These are phyloP conservation scores for Myriangium duriaei DNA, from an alignment of 2,329 filamentous ascomycete species.

Conservation along the genomic window DNA sequence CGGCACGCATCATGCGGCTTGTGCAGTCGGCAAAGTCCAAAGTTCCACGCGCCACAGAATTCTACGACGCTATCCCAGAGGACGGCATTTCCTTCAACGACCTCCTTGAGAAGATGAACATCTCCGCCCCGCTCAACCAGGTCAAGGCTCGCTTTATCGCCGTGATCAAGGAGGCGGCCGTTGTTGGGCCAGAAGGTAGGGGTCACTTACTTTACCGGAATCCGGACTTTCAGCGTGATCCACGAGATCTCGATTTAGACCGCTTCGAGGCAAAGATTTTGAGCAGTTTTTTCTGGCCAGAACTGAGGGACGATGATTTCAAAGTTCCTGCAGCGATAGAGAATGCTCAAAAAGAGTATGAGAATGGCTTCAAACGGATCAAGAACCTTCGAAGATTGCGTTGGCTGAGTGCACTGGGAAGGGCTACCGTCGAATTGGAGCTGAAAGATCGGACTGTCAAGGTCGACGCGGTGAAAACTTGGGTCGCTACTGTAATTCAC, in stretches of 20 bases:
- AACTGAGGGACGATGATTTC: slow-evolving; percentile 59
- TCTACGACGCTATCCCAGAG: slow-evolving; percentile 23
- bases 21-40: slow-evolving; percentile 20
- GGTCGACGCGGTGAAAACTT: slow-evolving; percentile 61
- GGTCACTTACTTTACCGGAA: slow-evolving; percentile 2
- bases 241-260: background rate
- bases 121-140: slow-evolving; percentile 1
- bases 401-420: slow-evolving; percentile 75
- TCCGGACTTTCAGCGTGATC: slow-evolving; percentile 1
- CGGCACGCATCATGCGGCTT: slow-evolving; percentile 46
- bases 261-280: slow-evolving; percentile 78
- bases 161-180: slow-evolving; percentile 8
- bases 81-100: slow-evolving; percentile 24
- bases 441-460: slow-evolving; percentile 65
- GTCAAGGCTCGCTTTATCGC: slow-evolving; percentile 4
- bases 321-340: slow-evolving; percentile 46
- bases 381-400: slow-evolving; percentile 77
- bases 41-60: slow-evolving; percentile 19
- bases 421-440: slow-evolving; percentile 68
- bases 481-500: slow-evolving; percentile 78
- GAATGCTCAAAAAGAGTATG: slow-evolving; percentile 57
- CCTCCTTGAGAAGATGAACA: slow-evolving; percentile 12
- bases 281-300: slow-evolving; percentile 88
- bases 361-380: slow-evolving; percentile 60
- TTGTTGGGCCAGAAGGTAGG: background rate